Conservation (phyloP, 257 asterid species). For the Scutellaria galericulata region DNA sequence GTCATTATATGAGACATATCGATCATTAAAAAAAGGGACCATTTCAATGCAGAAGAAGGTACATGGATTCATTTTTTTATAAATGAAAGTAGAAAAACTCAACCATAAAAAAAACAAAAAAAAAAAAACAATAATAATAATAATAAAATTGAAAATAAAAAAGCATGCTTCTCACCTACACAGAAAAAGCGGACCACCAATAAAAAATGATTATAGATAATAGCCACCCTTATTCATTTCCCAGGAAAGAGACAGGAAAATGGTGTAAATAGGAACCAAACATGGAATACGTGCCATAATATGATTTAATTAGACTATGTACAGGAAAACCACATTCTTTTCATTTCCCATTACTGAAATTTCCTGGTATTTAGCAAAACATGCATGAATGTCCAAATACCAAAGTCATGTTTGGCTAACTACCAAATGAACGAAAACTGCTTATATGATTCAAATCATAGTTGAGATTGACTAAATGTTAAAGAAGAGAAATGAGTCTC, state of each 20-base stretch:
- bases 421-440: slow-evolving; percentile 3
- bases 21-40: too few relatives aligned
- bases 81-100: too few relatives aligned
- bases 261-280: not conserved
- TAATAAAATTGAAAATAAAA: too few relatives aligned
- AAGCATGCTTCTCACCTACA: too few relatives aligned
- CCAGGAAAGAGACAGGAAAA: not conserved
- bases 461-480: slow-evolving; percentile 18
- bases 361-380: slow-evolving; percentile 22
- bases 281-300: not conserved
- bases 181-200: not conserved
- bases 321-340: slow-evolving; percentile 1
- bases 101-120: too few relatives aligned
- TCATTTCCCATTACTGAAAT: not conserved
- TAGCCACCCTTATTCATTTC: too few relatives aligned
- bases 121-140: too few relatives aligned
- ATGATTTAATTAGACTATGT: not conserved
- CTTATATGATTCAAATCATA: not conserved
- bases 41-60: too few relatives aligned
- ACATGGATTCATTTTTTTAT: too few relatives aligned
- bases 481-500: not conserved
- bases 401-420: slow-evolving; percentile 30
- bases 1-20: too few relatives aligned
- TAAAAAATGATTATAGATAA: not conserved
- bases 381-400: slow-evolving; percentile 24